Evolutionary conservation across 371 early-diverging fungal genomes (phyloP).

Genomic region (Syncephalastrum racemosum): DNA sequence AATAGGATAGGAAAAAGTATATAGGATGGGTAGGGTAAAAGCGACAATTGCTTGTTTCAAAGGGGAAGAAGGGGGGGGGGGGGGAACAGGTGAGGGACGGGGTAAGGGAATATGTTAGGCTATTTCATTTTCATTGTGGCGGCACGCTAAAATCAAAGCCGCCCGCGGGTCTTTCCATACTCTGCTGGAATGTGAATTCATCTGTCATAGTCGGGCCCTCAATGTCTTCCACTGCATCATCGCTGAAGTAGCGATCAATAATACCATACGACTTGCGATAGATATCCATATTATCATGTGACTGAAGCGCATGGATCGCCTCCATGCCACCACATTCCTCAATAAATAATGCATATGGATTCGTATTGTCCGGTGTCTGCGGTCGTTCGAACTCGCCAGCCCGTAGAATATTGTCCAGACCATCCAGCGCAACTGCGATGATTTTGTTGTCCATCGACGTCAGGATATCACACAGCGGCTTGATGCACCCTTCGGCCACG

Average conservation of each 20-base stretch:
- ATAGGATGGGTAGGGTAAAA: too few relatives aligned
- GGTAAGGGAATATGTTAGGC: too few relatives aligned
- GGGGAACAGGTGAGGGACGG: too few relatives aligned
- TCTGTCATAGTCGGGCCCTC: conserved; percentile 37
- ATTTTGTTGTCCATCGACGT: conserved; percentile 90
- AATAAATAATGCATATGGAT: conserved; percentile 86
- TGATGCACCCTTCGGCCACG: conserved; percentile 89
- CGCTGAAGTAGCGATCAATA: conserved; percentile 93
- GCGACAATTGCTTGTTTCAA: too few relatives aligned
- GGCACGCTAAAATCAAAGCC: conserved; percentile 66
- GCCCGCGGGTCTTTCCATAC: conserved; percentile 61
- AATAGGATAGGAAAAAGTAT: background rate
- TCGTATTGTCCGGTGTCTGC: conserved; percentile 59
- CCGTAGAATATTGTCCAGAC: conserved; percentile 95
- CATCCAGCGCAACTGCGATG: conserved; percentile 95
- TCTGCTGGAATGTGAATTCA: conserved; percentile 61
- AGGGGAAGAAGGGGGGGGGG: too few relatives aligned
- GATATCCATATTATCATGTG: conserved; percentile 90
- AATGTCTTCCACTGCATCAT: conserved; percentile 77
- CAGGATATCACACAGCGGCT: conserved; percentile 94
- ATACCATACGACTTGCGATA: conserved; percentile 94
- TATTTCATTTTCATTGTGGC: conserved; percentile 5
- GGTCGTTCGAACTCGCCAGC: conserved; percentile 82
- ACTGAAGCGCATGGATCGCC: conserved; percentile 87
- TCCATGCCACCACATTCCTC: conserved; percentile 96